Conservation (phyloP, 129 eudicot genomes). For the Cynara cardunculus region DNA sequence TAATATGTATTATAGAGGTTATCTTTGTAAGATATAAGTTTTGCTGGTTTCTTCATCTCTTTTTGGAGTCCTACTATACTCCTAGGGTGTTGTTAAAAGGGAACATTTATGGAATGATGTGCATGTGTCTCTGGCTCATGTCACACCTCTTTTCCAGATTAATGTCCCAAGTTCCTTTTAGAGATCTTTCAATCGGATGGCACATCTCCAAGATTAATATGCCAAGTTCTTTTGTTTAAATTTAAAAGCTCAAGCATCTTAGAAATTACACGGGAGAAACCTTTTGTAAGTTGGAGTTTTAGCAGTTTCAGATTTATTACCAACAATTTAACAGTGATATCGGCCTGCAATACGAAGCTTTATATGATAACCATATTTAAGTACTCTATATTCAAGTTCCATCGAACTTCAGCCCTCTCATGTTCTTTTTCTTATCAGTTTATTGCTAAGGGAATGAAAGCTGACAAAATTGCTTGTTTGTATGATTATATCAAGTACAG, state of each 20-base stretch:
- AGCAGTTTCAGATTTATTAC: background rate
- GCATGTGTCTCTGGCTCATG: too few relatives aligned
- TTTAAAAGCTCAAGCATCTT: background rate
- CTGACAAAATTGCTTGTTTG: background rate
- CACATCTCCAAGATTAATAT: too few relatives aligned
- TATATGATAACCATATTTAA: background rate
- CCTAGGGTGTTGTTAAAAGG: too few relatives aligned
- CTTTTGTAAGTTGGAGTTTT: background rate
- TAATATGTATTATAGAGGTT: too few relatives aligned
- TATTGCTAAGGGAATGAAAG: background rate
- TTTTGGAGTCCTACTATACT: too few relatives aligned
- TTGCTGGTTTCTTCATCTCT: too few relatives aligned
- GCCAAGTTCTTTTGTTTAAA: background rate
- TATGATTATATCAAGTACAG: slow-evolving; percentile 30
- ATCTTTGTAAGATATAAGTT: too few relatives aligned
- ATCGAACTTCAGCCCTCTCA: background rate
- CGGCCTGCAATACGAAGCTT: background rate
- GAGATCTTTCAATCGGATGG: too few relatives aligned
- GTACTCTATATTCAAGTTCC: background rate
- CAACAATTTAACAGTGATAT: background rate
- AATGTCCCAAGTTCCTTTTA: too few relatives aligned
- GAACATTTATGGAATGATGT: too few relatives aligned
- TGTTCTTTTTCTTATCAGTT: background rate
- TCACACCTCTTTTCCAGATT: too few relatives aligned
- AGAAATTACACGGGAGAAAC: background rate